These are phyloP conservation scores for Moesziomyces antarcticus DNA, from an alignment of 1,284 basidiomycete genomes.

Conservation along the genomic window DNA sequence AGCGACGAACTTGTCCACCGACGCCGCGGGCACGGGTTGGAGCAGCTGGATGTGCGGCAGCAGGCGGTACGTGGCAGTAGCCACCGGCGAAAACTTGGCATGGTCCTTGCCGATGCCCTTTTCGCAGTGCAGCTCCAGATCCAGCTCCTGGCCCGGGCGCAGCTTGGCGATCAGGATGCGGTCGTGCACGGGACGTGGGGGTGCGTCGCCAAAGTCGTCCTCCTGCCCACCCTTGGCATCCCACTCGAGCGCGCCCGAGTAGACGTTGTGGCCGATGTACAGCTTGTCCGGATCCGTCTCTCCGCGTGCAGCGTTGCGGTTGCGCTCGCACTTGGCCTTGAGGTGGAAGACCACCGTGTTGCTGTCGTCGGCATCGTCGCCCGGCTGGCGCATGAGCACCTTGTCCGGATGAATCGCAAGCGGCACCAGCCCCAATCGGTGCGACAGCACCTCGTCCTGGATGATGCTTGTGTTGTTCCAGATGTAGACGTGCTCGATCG, in stretches of 20 bases:
- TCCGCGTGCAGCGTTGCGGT: constrained; percentile 71
- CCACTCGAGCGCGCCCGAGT: constrained; percentile 84
- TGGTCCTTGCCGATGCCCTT: constrained; percentile 97
- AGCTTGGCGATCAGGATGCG: constrained; percentile 95
- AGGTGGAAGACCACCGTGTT: constrained; percentile 93
- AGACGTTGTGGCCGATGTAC: constrained; percentile 70
- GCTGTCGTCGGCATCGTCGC: constrained; percentile 77
- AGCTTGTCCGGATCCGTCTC: constrained; percentile 67
- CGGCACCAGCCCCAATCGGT: constrained; percentile 89
- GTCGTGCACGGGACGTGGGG: constrained; percentile 79
- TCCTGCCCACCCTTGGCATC: constrained; percentile 86
- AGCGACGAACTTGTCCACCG: constrained; percentile 79
- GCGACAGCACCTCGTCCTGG: constrained; percentile 91
- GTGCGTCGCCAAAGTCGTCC: constrained; percentile 69
- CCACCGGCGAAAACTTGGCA: constrained; percentile 95
- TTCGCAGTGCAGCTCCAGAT: constrained; percentile 89
- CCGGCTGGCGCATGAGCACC: constrained; percentile 69
- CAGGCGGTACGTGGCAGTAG: constrained; percentile 83
- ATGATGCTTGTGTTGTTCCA: constrained; percentile 97
- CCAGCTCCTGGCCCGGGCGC: constrained; percentile 84
- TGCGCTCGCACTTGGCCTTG: constrained; percentile 78
- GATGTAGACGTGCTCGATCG: constrained; percentile 92
- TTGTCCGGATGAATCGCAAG: constrained; percentile 83
- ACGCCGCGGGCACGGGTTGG: constrained; percentile 76
- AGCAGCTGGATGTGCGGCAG: constrained; percentile 85